These are phyloP conservation scores for Lichtheimia ramosa DNA, from an alignment of 371 early-diverging fungal genomes.

Conservation along the genomic window DNA sequence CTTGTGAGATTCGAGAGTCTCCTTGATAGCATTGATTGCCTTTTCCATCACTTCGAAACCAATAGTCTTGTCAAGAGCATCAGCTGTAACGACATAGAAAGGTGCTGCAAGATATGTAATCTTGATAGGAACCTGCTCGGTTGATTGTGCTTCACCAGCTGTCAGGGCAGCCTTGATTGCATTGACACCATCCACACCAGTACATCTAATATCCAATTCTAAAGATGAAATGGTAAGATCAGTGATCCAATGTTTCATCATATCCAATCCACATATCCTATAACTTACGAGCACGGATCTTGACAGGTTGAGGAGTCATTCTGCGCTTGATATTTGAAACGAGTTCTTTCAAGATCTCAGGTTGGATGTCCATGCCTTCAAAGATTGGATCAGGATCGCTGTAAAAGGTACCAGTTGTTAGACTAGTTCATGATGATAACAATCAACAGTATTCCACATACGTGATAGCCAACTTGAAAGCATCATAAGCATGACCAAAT, in stretches of 20 bases:
- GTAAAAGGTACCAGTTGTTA: conserved; percentile 4
- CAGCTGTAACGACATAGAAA: conserved; percentile 91
- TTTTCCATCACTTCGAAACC: conserved; percentile 90
- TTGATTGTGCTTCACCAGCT: conserved; percentile 89
- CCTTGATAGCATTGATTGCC: conserved; percentile 84
- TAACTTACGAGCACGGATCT: conserved; percentile 86
- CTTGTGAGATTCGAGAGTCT: conserved; percentile 66
- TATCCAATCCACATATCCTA: neutral
- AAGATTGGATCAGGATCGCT: conserved; percentile 92
- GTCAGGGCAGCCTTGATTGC: conserved; percentile 93
- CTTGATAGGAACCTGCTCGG: conserved; percentile 84
- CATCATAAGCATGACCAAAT: conserved; percentile 98
- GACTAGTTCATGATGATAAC: no score
- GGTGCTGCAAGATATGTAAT: conserved; percentile 86
- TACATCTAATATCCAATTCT: conserved; percentile 98
- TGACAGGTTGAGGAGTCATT: conserved; percentile 95
- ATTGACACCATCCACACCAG: conserved; percentile 96
- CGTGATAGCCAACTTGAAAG: conserved; percentile 93
- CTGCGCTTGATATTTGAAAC: conserved; percentile 84
- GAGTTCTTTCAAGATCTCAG: conserved; percentile 73
- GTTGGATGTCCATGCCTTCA: conserved; percentile 72
- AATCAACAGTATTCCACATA: conserved; percentile 17
- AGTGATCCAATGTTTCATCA: neutral
- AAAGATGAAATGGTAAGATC: neutral
- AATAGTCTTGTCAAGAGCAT: conserved; percentile 82